Conservation (phyloP, 2,329 filamentous ascomycete species). For the Dactylellina cionopaga region DNA sequence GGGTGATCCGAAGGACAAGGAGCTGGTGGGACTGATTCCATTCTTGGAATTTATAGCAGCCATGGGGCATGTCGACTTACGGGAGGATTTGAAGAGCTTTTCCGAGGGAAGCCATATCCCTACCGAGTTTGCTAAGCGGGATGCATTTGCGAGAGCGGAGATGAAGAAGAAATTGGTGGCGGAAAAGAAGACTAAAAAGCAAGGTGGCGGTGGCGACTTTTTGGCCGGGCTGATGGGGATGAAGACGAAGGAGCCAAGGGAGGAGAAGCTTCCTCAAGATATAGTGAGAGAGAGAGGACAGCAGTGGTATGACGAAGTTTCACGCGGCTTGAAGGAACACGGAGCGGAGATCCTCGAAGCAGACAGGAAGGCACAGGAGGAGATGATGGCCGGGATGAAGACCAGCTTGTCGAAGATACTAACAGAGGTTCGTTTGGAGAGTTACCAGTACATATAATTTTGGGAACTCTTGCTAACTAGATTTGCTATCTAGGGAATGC, state of each 20-base stretch:
- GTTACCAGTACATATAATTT: not conserved
- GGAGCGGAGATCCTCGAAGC: slow-evolving; percentile 96
- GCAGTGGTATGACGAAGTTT: slow-evolving; percentile 86
- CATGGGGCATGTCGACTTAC: slow-evolving; percentile 89
- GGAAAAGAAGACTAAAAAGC: slow-evolving; percentile 71
- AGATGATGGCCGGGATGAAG: slow-evolving; percentile 88
- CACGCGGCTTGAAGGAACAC: slow-evolving; percentile 90
- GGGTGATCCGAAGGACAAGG: slow-evolving; percentile 82
- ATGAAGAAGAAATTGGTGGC: slow-evolving; percentile 81
- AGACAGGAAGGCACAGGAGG: slow-evolving; percentile 86
- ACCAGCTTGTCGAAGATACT: slow-evolving; percentile 66
- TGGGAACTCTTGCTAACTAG: not conserved
- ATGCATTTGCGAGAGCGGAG: slow-evolving; percentile 83
- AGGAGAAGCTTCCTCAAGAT: slow-evolving; percentile 97
- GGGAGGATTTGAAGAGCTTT: slow-evolving; percentile 85
- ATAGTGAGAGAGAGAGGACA: slow-evolving; percentile 91
- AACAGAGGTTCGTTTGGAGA: slow-evolving; percentile 55
- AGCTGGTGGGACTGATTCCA: slow-evolving; percentile 87
- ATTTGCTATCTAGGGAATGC: slow-evolving; percentile 41
- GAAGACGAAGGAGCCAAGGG: slow-evolving; percentile 74
- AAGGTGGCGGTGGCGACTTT: slow-evolving; percentile 72
- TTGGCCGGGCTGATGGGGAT: slow-evolving; percentile 79
- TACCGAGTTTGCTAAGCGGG: slow-evolving; percentile 85
- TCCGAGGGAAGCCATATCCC: slow-evolving; percentile 85
- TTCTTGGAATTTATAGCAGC: slow-evolving; percentile 98